Conservation (phyloP, 2,329 filamentous ascomycete species). For the Epichloe typhina region DNA sequence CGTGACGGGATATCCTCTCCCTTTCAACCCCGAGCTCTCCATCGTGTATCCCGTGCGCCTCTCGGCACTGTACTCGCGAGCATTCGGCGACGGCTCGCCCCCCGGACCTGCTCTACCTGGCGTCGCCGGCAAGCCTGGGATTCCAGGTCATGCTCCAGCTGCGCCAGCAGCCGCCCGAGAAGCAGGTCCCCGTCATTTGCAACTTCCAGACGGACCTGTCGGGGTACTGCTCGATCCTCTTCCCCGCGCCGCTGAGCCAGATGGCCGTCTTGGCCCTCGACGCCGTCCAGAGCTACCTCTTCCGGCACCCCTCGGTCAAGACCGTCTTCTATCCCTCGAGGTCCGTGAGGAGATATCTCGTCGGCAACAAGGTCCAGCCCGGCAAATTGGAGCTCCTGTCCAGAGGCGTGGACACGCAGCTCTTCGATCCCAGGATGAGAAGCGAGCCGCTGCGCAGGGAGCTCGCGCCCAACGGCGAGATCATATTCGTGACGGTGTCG, state of each 20-base stretch:
- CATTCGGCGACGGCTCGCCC: constrained; percentile 36
- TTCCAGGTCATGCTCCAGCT: constrained; percentile 61
- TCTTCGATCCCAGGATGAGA: no score
- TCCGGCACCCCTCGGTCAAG: no score
- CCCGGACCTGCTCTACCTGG: constrained; percentile 57
- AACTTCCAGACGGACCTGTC: constrained; percentile 63
- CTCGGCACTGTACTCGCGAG: constrained; percentile 43
- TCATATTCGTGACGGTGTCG: no score
- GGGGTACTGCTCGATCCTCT: constrained; percentile 57
- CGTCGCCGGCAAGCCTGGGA: constrained; percentile 54
- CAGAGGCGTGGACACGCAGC: no score
- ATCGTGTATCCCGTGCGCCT: constrained; percentile 57
- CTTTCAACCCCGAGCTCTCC: constrained; percentile 59
- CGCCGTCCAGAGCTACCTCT: no score
- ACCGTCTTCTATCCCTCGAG: no score
- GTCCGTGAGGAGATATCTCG: no score
- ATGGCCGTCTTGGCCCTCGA: constrained; percentile 37
- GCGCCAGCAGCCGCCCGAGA: constrained; percentile 40
- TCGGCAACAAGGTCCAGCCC: no score
- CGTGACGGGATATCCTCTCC: constrained; percentile 50
- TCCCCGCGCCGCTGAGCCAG: constrained; percentile 46
- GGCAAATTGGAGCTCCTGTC: no score
- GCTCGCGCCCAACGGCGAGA: no score
- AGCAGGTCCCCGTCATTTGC: constrained; percentile 46
- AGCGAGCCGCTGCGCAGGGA: no score